Conservation (phyloP, 257 asterid species). For the Nicotiana paniculata region DNA sequence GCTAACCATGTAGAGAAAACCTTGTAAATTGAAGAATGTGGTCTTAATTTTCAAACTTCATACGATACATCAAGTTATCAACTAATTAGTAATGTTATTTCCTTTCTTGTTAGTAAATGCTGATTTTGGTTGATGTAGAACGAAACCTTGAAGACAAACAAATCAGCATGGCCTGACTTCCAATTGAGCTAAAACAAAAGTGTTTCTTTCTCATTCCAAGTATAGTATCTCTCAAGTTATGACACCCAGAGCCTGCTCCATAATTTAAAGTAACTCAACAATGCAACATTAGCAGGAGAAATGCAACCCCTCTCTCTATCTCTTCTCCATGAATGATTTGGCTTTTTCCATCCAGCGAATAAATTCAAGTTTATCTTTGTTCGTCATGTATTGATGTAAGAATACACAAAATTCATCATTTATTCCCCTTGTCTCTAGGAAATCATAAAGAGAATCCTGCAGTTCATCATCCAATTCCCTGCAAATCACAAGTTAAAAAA, state of each 20-base stretch:
- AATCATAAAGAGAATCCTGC: conserved; percentile 67
- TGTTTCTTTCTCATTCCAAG: conserved; percentile 2
- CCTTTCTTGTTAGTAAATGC: neutral
- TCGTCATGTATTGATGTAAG: conserved; percentile 56
- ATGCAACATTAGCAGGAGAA: neutral
- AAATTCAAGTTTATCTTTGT: conserved; percentile 78
- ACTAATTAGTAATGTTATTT: neutral
- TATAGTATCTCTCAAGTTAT: neutral
- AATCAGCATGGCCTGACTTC: neutral
- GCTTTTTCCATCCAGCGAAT: conserved; percentile 67
- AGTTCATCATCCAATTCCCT: conserved; percentile 80
- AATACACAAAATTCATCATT: conserved; percentile 60
- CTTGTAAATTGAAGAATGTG: neutral
- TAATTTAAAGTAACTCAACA: neutral
- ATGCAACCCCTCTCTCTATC: conserved; percentile 16
- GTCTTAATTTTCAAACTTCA: neutral
- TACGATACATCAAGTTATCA: neutral
- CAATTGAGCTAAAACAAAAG: neutral
- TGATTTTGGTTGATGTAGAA: neutral
- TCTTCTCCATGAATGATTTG: conserved; percentile 49
- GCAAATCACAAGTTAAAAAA: conserved; percentile 7
- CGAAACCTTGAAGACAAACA: neutral
- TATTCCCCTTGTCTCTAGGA: conserved; percentile 73
- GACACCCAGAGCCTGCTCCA: neutral
- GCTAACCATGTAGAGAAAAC: neutral